These are phyloP conservation scores for Akanthomyces muscarius DNA, from an alignment of 2,329 filamentous ascomycete genomes.

Conservation along the genomic window DNA sequence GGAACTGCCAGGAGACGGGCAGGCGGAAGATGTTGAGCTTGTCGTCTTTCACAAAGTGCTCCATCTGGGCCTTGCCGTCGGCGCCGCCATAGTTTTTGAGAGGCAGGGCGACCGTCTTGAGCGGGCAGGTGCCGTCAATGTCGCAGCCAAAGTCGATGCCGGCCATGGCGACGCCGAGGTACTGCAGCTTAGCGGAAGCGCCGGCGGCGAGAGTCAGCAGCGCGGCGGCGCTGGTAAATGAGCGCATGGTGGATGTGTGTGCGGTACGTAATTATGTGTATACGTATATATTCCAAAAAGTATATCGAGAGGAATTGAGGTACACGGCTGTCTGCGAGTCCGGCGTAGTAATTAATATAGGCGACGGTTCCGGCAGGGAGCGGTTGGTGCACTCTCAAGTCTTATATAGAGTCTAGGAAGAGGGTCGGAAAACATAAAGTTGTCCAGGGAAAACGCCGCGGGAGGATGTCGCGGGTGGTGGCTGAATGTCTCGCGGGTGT, in stretches of 20 bases:
- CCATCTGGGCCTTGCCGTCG: conserved; percentile 43
- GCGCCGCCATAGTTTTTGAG: conserved; percentile 29
- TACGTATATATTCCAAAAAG: neutral
- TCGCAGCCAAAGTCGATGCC: conserved; percentile 47
- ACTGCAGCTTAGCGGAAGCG: conserved; percentile 17
- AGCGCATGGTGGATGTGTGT: conserved; percentile 14
- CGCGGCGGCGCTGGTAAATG: conserved; percentile 8
- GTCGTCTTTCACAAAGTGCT: conserved; percentile 50
- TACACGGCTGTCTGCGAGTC: no score
- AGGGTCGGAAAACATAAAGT: neutral
- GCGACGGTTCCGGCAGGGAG: no score
- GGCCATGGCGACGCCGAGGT: conserved; percentile 39
- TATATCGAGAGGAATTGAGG: no score
- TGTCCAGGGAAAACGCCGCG: neutral
- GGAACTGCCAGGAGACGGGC: conserved; percentile 51
- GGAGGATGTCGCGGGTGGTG: neutral
- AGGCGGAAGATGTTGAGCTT: conserved; percentile 50
- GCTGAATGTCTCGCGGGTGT: neutral
- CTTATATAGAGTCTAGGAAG: neutral
- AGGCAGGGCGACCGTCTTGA: conserved; percentile 33
- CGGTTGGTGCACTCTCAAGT: no score
- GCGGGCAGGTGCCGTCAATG: conserved; percentile 41
- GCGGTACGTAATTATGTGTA: neutral
- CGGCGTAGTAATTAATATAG: no score
- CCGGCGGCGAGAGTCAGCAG: conserved; percentile 17